Evolutionary conservation across 495 filamentous ascomycete genomes (phyloP).

Genomic region (Evernia prunastri): DNA sequence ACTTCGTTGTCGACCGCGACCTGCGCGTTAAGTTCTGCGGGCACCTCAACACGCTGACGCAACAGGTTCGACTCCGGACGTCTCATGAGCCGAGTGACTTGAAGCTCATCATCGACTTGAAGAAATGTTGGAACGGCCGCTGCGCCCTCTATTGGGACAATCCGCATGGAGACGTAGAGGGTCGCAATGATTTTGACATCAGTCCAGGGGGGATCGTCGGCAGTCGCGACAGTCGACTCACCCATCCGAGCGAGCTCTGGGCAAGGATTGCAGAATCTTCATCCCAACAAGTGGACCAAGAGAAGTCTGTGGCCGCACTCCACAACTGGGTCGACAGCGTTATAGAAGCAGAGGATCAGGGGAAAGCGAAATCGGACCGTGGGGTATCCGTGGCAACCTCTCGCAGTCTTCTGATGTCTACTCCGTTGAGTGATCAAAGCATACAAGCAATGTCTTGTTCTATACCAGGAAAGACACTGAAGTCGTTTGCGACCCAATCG

Average conservation of each 20-base stretch:
- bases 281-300: constrained; percentile 38
- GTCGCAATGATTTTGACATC: constrained; percentile 59
- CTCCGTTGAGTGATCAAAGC: constrained; percentile 50
- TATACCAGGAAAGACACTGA: constrained; percentile 59
- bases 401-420: constrained; percentile 38
- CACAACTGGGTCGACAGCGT: constrained; percentile 44
- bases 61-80: constrained; percentile 49
- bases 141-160: constrained; percentile 85
- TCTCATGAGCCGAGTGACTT: constrained; percentile 63
- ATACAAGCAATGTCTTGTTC: constrained; percentile 74
- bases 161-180: constrained; percentile 48
- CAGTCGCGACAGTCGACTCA: constrained; percentile 44
- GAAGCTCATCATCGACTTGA: constrained; percentile 88
- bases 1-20: constrained; percentile 79
- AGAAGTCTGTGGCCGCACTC: constrained; percentile 28
- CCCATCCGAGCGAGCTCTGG: constrained; percentile 35
- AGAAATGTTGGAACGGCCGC: constrained; percentile 93
- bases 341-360: constrained; percentile 38
- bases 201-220: constrained; percentile 63
- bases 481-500: constrained; percentile 37
- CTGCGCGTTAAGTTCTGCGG: constrained; percentile 76
- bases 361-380: constrained; percentile 36
- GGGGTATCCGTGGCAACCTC: constrained; percentile 41
- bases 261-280: constrained; percentile 40
- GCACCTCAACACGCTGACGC: constrained; percentile 69